Conservation (phyloP, 371 early-diverging fungal species). For the Apophysomyces elegans region DNA sequence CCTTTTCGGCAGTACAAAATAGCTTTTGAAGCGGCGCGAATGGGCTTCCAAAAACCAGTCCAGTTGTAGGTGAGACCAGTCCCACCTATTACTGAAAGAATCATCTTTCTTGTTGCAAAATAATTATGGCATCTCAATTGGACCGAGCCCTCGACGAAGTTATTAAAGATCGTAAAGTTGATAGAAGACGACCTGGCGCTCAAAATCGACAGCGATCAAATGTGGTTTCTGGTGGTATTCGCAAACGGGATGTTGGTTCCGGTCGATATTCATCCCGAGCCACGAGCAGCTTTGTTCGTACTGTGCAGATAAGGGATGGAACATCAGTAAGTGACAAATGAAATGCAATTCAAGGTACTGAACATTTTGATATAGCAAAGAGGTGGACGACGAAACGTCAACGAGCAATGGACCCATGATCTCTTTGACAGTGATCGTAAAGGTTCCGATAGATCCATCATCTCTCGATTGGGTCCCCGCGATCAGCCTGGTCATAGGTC, state of each 20-base stretch:
- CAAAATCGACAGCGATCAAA: conserved; percentile 27
- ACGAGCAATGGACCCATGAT: conserved; percentile 45
- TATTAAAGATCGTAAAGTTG: conserved; percentile 42
- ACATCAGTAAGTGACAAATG: conserved; percentile 5
- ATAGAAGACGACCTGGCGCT: conserved; percentile 24
- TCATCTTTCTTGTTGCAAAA: neutral
- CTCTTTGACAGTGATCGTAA: conserved; percentile 36
- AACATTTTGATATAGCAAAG: neutral
- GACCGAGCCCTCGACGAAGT: conserved; percentile 60
- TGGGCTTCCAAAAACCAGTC: too few relatives aligned
- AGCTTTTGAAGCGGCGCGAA: too few relatives aligned
- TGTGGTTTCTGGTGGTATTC: conserved; percentile 29
- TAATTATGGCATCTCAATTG: conserved; percentile 42
- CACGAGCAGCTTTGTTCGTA: conserved; percentile 40
- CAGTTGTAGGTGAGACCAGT: too few relatives aligned
- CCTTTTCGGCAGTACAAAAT: too few relatives aligned
- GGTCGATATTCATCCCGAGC: conserved; percentile 15
- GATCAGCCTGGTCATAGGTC: conserved; percentile 13
- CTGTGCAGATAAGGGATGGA: conserved; percentile 32
- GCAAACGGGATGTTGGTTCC: conserved; percentile 32
- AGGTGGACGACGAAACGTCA: conserved; percentile 28
- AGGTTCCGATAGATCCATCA: conserved; percentile 20
- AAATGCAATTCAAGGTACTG: neutral
- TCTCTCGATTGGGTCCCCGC: conserved; percentile 35
- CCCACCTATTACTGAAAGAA: too few relatives aligned